Evolutionary conservation across 2,329 filamentous ascomycete species (phyloP), one percentile per base, ranked within the genome.

Genomic region (Claviceps digitariae): DNA sequence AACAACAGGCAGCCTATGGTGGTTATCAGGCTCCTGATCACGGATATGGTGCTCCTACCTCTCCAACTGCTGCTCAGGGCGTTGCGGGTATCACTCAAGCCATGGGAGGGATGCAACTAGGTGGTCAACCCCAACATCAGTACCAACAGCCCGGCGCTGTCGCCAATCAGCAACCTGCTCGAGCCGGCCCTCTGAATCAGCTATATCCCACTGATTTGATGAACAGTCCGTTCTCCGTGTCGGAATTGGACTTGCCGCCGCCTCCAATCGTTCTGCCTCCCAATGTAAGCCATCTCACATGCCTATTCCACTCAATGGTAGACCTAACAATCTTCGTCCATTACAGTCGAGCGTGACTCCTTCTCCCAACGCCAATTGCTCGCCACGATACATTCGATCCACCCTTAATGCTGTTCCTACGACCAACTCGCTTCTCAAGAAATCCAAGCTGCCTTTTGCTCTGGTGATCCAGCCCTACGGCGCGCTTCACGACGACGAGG

Each of bases 381-480:
- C 89, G 52, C 81, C 90, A 25, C 94, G 94, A 75, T 98, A 94
- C 67, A 84, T 97, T 59, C 87, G 93, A 61, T 97, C 93, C 21
- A 97, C 93, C 6, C 73, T 98, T 58, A 97, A 97, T 68, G 89
- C 89, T 27, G 84, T 96, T 45, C 93, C 93, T 2, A 95, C 90
- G 23, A 96, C 88, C 55, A 82, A 94, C 69, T 93, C 87, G 21
- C 78, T 97, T 27, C 78, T 98, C 56, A 98, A 97, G 74, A 97
- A 97, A 74, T 95, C 90, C 53, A 93, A 90, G 69, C 78, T 98
- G 55, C 93, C 93, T 0, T 95, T 97, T 66, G 90, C 91, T 43
- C 83, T 98, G 40, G 84, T 97, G 57, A 96, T 98, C 59, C 91
- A 97, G 70, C 93, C 93, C 15, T 98, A 97, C 64, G 89, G 84